Percentiles rank a stretch among this genome's conserved stretches.
These are phyloP conservation scores for Claviceps lovelessii DNA, from an alignment of 2,329 filamentous ascomycete species.

Conservation along the genomic window DNA sequence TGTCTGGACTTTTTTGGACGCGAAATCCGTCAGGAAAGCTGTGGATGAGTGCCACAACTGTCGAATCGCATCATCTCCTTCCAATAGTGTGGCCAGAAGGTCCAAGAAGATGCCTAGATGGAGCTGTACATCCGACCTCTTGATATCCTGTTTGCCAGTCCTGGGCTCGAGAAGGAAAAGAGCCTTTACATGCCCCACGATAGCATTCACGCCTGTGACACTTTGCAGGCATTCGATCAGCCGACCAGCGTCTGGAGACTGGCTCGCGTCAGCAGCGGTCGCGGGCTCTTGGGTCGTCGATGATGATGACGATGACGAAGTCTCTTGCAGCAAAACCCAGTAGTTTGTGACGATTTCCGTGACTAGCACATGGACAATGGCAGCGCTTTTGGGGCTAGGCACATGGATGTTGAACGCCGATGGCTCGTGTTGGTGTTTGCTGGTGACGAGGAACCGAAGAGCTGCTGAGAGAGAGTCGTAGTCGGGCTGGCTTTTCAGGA, in stretches of 20 bases:
- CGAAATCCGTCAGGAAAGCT: slow-evolving; percentile 8
- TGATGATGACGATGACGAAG: slow-evolving; percentile 10
- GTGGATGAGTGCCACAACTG: slow-evolving; percentile 25
- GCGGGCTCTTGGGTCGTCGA: slow-evolving; percentile 3
- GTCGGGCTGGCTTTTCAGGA: slow-evolving; percentile 47
- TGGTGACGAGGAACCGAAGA: slow-evolving; percentile 34
- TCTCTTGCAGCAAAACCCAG: slow-evolving; percentile 51
- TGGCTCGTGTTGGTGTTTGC: slow-evolving; percentile 6
- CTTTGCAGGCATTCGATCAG: slow-evolving; percentile 56
- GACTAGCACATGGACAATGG: slow-evolving; percentile 62
- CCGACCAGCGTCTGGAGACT: slow-evolving; percentile 26
- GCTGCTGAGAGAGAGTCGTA: slow-evolving; percentile 38
- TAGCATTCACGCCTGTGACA: slow-evolving; percentile 62
- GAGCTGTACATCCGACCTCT: slow-evolving; percentile 27
- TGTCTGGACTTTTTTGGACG: slow-evolving; percentile 18
- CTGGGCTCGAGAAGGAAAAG: slow-evolving; percentile 39
- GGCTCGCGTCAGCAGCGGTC: slow-evolving; percentile 2
- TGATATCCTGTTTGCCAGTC: slow-evolving; percentile 20
- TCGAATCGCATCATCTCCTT: slow-evolving; percentile 21
- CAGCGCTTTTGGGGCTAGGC: slow-evolving; percentile 54
- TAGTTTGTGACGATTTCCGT: slow-evolving; percentile 67
- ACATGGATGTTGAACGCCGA: slow-evolving; percentile 13
- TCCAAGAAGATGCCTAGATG: slow-evolving; percentile 31
- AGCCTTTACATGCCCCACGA: slow-evolving; percentile 53
- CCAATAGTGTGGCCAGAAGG: slow-evolving; percentile 28